Evolutionary conservation across 1,284 basidiomycete species (phyloP), one percentile per base, ranked within the genome.

Genomic region (Naganishia sp.): DNA sequence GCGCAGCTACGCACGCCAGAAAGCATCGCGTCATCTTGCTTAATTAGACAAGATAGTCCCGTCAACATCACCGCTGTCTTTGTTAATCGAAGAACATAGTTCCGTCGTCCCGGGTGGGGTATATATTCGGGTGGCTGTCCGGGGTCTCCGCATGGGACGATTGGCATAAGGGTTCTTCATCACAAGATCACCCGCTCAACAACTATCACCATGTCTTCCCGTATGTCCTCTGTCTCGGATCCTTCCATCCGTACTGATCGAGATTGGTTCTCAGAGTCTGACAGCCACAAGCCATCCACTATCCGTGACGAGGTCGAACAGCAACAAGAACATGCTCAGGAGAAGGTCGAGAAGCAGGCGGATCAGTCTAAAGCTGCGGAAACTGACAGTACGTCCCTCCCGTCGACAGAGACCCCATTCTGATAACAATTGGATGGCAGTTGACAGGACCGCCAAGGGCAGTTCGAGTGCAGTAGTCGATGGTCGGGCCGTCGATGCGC

Each of bases 381-480:
- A n/a, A 49, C 48, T 7, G 48, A 49, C 48, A 49, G 48, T 49
- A 23, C 18, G 48, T 46, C 13, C 7, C 10, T 46, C 45, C 16
- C 23, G 45, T 21, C n/a, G 45, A 9, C 9, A 2, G 10, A 46
- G 36, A 9, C 9, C 7, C 36, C 36, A 7, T 39, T 13, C 36
- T 39, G 36, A 39, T 39, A 0, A 4, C 21, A 25, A 7, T 49
- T 3, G 16, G 6, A 5, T n/a, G 21, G 1, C 48, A 49, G 48
- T 25, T n/a, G 48, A 49, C n/a, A 49, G 48, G 48, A 49, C 48
- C 21, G 48, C 21, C 18, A 49, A 49, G 48, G 48, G 48, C 6
- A 49, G 48, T 25, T 15, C 48, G 6, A 49, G 21, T 49, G 48
- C 48, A 49, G 48, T 49, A 15, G 21, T 49, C 21, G 48, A 49